Evolutionary conservation across 2,329 filamentous ascomycete genomes (phyloP).

Genomic region (Ophiocordyceps robertsii): DNA sequence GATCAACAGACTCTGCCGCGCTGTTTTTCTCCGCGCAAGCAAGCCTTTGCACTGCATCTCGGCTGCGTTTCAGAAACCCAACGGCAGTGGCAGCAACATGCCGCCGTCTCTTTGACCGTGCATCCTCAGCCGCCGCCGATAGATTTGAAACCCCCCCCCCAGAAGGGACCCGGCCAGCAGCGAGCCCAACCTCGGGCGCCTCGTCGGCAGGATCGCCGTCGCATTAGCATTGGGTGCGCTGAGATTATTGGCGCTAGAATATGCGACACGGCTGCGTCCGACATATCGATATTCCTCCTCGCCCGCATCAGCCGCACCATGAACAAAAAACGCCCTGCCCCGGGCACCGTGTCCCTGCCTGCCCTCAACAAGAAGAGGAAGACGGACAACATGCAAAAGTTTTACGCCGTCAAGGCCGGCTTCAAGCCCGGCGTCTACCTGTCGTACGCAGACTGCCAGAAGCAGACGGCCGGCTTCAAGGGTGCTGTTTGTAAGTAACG

Average conservation of each 20-base stretch:
- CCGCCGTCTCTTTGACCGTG: too few species aligned
- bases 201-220: not conserved
- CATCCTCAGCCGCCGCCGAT: too few species aligned
- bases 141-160: too few species aligned
- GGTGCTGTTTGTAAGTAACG: conserved; percentile 60
- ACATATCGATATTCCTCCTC: conserved; percentile 5
- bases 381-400: conserved; percentile 37
- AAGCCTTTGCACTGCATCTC: too few species aligned
- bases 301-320: conserved; percentile 12
- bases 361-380: conserved; percentile 32
- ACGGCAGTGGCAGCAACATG: too few species aligned
- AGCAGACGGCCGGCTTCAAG: conserved; percentile 44
- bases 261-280: conserved; percentile 5
- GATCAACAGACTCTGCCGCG: too few species aligned
- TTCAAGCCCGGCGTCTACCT: conserved; percentile 46
- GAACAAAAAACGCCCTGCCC: conserved; percentile 17
- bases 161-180: not conserved
- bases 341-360: conserved; percentile 5
- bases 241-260: conserved; percentile 7
- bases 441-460: conserved; percentile 46
- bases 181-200: not conserved
- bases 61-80: too few species aligned
- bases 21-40: too few species aligned
- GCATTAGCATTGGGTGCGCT: conserved; percentile 2
- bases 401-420: conserved; percentile 48